Evolutionary conservation across 2,329 filamentous ascomycete species (phyloP), one percentile per base, ranked within the genome.

Genomic region (Fusarium mangiferae): DNA sequence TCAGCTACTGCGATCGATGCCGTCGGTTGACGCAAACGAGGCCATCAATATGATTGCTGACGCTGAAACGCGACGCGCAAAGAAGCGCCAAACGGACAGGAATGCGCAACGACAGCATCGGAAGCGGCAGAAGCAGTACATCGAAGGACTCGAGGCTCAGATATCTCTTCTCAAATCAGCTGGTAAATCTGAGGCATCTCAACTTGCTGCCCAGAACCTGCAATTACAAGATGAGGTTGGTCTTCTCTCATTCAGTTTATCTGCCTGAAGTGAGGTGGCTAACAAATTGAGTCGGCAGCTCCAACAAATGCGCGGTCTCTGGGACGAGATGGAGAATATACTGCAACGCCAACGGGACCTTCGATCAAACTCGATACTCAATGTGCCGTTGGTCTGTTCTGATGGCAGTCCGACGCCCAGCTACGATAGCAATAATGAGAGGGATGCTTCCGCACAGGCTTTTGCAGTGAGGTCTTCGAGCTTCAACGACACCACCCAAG

Each of bases 41-140:
- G 12, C 6, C n/a, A 8, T 20, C 17, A 56, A 51, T 4, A 45
- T 62, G 60, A 35, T 30, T 6, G 6, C 44, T 6, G 44, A 46
- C 24, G 64, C 42, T 18, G 49, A 66, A 49, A 24, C 45, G 5
- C 36, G 64, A 39, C 64, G 64, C 6, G 64, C 44, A 30, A 62
- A 61, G 33, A 66, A 66, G 30, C 64, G 64, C 12, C 48, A 62
- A 33, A 66, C 64, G 13, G 64, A 66, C 42, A 48, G 64, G 6
- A 48, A 56, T 33, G 64, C 64, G 10, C 64, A 66, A 30, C 39
- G 58, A 54, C 58, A 66, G 18, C 64, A 66, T 52, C 49, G 64
- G 15, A 66, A 66, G 22, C 58, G 64, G 6, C 64, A 66, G 36
- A 66, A 66, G 30, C 64, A 62, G 13, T 56, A 66, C 38, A 66